phyloP scores from a whole-genome alignment of 345 rosid genomes.

The Moricandia moricandioides region DNA sequence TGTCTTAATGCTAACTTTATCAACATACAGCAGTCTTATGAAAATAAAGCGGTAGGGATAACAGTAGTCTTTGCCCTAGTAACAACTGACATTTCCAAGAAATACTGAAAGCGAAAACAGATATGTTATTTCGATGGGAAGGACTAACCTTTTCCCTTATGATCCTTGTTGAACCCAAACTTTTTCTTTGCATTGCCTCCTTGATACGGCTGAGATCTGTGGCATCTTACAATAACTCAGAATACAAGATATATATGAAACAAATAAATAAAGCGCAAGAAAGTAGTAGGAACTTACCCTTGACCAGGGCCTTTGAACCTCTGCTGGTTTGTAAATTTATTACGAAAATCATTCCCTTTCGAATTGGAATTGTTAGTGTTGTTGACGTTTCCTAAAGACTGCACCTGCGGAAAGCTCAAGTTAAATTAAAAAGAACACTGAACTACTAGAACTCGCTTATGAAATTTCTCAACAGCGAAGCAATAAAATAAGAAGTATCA shows the following conservation, averaged over 20 bases:
- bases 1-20: background rate
- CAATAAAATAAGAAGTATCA: background rate
- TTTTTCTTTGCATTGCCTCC: conserved; percentile 49
- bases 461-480: too few species aligned
- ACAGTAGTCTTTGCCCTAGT: background rate
- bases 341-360: conserved; percentile 43
- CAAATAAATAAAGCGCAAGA: background rate
- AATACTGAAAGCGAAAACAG: background rate
- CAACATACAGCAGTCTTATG: background rate
- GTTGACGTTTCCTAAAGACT: conserved; percentile 28
- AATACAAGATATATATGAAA: conserved; percentile 10
- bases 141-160: conserved; percentile 51
- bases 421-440: conserved; percentile 9
- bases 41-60: too few species aligned
- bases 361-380: conserved; percentile 25
- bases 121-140: background rate
- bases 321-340: conserved; percentile 38
- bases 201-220: conserved; percentile 51
- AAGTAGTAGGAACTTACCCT: conserved; percentile 42
- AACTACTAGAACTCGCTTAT: background rate
- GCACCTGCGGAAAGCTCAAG: conserved; percentile 40
- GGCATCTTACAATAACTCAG: conserved; percentile 45
- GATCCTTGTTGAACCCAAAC: conserved; percentile 41
- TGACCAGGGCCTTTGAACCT: conserved; percentile 36
- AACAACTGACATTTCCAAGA: background rate